Evolutionary conservation across 1,284 basidiomycete species (phyloP).

Genomic region (Chalciporus piperatoides): DNA sequence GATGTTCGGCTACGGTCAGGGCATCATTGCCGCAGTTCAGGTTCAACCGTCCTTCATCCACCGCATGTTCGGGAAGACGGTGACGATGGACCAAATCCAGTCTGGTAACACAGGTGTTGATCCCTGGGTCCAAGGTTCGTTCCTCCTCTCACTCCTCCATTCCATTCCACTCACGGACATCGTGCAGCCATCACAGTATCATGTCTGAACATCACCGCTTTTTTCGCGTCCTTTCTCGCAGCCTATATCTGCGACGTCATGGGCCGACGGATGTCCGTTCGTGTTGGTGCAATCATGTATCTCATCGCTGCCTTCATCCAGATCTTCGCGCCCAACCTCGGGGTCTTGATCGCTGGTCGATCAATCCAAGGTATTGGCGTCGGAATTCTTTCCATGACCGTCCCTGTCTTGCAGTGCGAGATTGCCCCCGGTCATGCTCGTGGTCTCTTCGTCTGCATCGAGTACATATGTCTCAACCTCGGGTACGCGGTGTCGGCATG

Average conservation of each 20-base stretch:
- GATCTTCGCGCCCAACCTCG: conserved; percentile 42
- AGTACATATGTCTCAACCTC: conserved; percentile 49
- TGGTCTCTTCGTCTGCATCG: conserved; percentile 50
- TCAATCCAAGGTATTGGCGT: conserved; percentile 47
- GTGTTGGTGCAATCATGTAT: conserved; percentile 47
- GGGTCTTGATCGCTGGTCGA: conserved; percentile 42
- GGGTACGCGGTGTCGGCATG: conserved; percentile 51
- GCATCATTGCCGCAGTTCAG: conserved; percentile 48
- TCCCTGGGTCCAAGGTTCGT: conserved; percentile 44
- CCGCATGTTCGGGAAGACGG: conserved; percentile 43
- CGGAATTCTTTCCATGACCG: conserved; percentile 53
- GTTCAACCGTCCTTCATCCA: conserved; percentile 51
- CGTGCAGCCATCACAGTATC: conserved; percentile 49
- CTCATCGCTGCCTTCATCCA: conserved; percentile 47
- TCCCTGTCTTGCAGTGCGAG: conserved; percentile 51
- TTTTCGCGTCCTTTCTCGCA: conserved; percentile 43
- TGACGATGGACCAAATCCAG: conserved; percentile 43
- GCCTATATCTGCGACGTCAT: conserved; percentile 49
- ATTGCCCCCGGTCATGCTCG: conserved; percentile 51
- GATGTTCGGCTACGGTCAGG: conserved; percentile 55
- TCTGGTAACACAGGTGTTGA: conserved; percentile 42
- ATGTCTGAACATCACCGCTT: conserved; percentile 49
- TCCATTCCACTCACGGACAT: conserved; percentile 2
- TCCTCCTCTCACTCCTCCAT: background rate
- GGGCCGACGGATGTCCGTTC: conserved; percentile 47